Percentiles rank a stretch among this genome's conserved stretches.
phyloP scores from a whole-genome alignment of 495 filamentous ascomycete genomes.

The Trypethelium eluteriae region DNA sequence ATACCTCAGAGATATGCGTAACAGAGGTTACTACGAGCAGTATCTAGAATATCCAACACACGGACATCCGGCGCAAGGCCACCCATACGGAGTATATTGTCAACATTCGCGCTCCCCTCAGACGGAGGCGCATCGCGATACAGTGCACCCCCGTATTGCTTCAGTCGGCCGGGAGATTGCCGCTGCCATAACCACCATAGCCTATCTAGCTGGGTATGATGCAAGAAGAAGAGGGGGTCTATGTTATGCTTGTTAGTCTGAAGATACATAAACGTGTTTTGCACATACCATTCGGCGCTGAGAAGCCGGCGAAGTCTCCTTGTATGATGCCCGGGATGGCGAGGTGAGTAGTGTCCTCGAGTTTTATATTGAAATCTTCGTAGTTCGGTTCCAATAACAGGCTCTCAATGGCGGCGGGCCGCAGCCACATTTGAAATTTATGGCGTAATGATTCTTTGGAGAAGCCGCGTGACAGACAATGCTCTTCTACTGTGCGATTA shows the following conservation, averaged over 20 bases:
- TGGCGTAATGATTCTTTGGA: neutral
- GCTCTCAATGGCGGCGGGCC: slow-evolving; percentile 15
- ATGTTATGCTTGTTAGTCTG: slow-evolving; percentile 1
- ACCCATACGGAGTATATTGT: slow-evolving; percentile 14
- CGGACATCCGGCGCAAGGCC: slow-evolving; percentile 10
- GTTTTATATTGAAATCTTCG: slow-evolving; percentile 10
- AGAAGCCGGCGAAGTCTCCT: slow-evolving; percentile 18
- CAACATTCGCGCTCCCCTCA: slow-evolving; percentile 13
- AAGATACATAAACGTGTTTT: neutral
- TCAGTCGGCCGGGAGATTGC: slow-evolving; percentile 12
- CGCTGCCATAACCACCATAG: slow-evolving; percentile 22
- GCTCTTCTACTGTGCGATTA: slow-evolving; percentile 14
- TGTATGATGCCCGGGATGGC: slow-evolving; percentile 16
- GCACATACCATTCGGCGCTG: slow-evolving; percentile 14
- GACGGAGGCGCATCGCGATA: slow-evolving; percentile 12
- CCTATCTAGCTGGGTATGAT: slow-evolving; percentile 21
- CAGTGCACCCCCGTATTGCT: slow-evolving; percentile 16
- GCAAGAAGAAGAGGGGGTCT: slow-evolving; percentile 36
- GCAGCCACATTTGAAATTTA: slow-evolving; percentile 10
- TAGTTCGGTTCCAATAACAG: slow-evolving; percentile 9
- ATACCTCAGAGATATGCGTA: slow-evolving; percentile 13
- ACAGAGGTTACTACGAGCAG: slow-evolving; percentile 5
- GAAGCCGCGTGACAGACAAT: slow-evolving; percentile 25
- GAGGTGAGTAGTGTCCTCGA: slow-evolving; percentile 16
- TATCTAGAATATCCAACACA: slow-evolving; percentile 15